Evolutionary conservation across 148 eudicot genomes (phyloP), one percentile per base, ranked within the genome.

Genomic region (Rhododendron molle): DNA sequence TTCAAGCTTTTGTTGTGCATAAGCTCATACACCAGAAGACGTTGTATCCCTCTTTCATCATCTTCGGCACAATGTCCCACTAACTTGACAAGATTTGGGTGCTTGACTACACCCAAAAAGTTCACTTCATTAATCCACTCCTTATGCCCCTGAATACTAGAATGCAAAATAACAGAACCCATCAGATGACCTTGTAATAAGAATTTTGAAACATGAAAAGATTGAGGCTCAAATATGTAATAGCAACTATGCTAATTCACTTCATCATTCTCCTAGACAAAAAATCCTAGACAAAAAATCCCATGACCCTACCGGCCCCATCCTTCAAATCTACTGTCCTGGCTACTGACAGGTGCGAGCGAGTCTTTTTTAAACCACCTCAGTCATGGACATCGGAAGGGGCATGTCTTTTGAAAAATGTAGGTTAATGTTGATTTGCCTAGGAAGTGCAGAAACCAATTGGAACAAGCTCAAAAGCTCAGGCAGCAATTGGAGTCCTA

Each of bases 31-130:
- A 96, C 98, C 88, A 96, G 88, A 78, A 96, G 98, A 88, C 99
- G 89, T 80, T 94, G 99, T 21, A 96, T 96, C 85, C 98, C 99
- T 89, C 98, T 90, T 88, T 95, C 99, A 88, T 96, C 99, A 88
- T 96, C 99, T 86, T 94, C 99, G 18, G 99, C 99, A 90, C 99
- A 96, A 83, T 96, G 95, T 76, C 99, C 99, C 21, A 96, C 92
- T 89, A 96, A 90, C 84, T 91, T 96, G 50, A 96, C 99, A 76
- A 96, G 99, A 92, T 96, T 96, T 11, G 96, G 99, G 89, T 96
- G 99, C 73, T 95, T 92, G 60, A 96, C 96, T 49, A 96, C 96
- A 60, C 98, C 98, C 62, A 96, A 87, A 90, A 94, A 92, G 78
- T 93, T 95, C 84, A 96, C 97, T 89, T 96, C 99, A 89, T 95